A percentile compares a stretch with the other conserved stretches of the same genome.
These are phyloP conservation scores for Aspergillus sp. DNA, from an alignment of 2,329 filamentous ascomycete genomes.

Conservation along the genomic window DNA sequence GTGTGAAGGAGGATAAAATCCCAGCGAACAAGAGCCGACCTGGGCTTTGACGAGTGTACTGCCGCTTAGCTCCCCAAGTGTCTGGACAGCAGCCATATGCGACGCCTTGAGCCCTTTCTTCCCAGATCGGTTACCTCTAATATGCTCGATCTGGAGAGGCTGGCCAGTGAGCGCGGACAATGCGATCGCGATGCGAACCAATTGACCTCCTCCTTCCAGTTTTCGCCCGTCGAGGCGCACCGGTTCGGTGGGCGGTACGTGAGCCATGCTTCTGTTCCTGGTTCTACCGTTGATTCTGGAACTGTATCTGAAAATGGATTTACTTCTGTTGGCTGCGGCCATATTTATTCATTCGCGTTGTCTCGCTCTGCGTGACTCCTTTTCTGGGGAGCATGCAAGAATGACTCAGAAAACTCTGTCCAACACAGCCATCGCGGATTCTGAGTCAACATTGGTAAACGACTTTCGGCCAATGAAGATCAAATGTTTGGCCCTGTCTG, in stretches of 20 bases:
- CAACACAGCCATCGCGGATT: not conserved
- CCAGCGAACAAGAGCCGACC: slow-evolving; percentile 41
- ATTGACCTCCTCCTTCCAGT: slow-evolving; percentile 66
- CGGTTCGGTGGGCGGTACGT: not conserved
- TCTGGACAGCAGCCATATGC: slow-evolving; percentile 60
- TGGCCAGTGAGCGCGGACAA: slow-evolving; percentile 58
- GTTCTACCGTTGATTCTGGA: not conserved
- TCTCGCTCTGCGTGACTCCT: not conserved
- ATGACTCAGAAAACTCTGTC: not conserved
- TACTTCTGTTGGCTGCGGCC: not conserved
- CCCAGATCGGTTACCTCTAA: slow-evolving; percentile 56
- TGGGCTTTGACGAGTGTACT: slow-evolving; percentile 45
- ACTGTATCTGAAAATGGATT: not conserved
- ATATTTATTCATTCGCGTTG: not conserved
- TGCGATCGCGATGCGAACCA: slow-evolving; percentile 61
- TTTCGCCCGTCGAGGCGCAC: slow-evolving; percentile 58
- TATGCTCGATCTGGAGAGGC: slow-evolving; percentile 56
- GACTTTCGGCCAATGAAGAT: not conserved
- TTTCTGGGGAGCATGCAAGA: not conserved
- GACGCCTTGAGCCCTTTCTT: slow-evolving; percentile 62
- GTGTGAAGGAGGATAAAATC: slow-evolving; percentile 34
- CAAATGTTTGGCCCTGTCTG: not conserved
- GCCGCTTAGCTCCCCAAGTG: slow-evolving; percentile 55
- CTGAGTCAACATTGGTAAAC: not conserved
- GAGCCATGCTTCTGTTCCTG: not conserved